Conservation (phyloP, 495 filamentous ascomycete species). For the Xylaria acuta region DNA sequence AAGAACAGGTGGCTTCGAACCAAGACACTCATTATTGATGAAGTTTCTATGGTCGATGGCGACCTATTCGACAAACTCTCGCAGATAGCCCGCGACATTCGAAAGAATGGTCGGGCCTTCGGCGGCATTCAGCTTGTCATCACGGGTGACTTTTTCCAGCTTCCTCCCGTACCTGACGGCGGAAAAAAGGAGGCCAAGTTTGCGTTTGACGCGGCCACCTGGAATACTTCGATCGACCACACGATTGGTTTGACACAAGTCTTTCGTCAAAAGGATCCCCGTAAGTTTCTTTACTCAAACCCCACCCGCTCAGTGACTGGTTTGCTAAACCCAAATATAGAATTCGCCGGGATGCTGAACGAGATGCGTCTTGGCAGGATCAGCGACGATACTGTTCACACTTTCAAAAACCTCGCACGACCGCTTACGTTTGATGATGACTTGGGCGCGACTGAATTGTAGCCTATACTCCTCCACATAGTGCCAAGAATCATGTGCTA, state of each 20-base stretch:
- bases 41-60: conserved; percentile 98
- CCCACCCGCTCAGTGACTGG: background rate
- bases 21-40: conserved; percentile 86
- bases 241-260: conserved; percentile 95
- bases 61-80: conserved; percentile 97
- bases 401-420: conserved; percentile 74
- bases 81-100: conserved; percentile 75
- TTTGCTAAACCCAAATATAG: conserved; percentile 44
- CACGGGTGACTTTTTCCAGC: conserved; percentile 96
- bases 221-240: conserved; percentile 91
- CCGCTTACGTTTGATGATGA: conserved; percentile 74
- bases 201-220: conserved; percentile 88
- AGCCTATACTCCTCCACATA: background rate
- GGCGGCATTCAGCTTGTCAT: conserved; percentile 96
- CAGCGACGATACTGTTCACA: conserved; percentile 67
- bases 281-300: conserved; percentile 46
- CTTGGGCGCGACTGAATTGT: conserved; percentile 87
- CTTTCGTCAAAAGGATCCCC: conserved; percentile 92
- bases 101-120: conserved; percentile 91
- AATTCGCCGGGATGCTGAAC: conserved; percentile 93
- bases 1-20: conserved; percentile 87
- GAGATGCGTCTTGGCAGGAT: conserved; percentile 93
- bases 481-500: conserved; percentile 30
- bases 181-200: conserved; percentile 75
- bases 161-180: conserved; percentile 85